Evolutionary conservation across 2,329 filamentous ascomycete genomes (phyloP), one percentile per base, ranked within the genome.

Genomic region (Colletotrichum musae): DNA sequence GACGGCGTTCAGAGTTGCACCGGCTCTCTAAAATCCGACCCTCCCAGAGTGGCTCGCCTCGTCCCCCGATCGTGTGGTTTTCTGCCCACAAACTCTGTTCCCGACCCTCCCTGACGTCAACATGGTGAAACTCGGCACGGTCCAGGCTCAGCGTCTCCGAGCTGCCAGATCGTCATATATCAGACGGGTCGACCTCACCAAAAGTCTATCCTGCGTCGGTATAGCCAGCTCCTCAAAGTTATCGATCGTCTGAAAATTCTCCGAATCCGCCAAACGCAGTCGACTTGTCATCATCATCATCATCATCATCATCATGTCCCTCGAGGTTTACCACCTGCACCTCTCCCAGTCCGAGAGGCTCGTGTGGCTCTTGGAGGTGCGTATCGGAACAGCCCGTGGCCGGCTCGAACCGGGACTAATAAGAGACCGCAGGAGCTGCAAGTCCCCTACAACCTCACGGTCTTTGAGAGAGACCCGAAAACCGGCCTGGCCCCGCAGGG

Each of bases 311-410:
- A 36, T 36, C 41, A 73, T 73, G 71, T 65, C 71, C 48, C 43
- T 73, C 36, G 61, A 71, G 59, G 58, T 73, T 41, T 72, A 69
- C 43, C 71, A 73, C 24, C 28, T 73, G 57, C 68, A 64, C 15
- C 64, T 73, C 2, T 73, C 71, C 13, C 70, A 72, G 32, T 73
- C 71, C 24, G 71, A 73, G 60, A 70, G 71, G 24, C 61, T 73
- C 9, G 68, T 72, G 12, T 73, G 71, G 71, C 47, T 73, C 18
- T 56, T 72, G 43, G 71, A 70, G 56, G 67, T 67, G 18, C 32
- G 66, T 41, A 4, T 39, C 28, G 6, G 36, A 43, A n/a, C 47
- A 50, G 28, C 32, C 6, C 21, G 13, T 24, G 16, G 9, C 13
- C 36, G 47, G 12, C 21, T 5, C 47, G 51, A 12, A 60, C 24